These are phyloP conservation scores for Rhizoclosmatium globosum DNA, from an alignment of 192 early-diverging fungal species.

Conservation along the genomic window DNA sequence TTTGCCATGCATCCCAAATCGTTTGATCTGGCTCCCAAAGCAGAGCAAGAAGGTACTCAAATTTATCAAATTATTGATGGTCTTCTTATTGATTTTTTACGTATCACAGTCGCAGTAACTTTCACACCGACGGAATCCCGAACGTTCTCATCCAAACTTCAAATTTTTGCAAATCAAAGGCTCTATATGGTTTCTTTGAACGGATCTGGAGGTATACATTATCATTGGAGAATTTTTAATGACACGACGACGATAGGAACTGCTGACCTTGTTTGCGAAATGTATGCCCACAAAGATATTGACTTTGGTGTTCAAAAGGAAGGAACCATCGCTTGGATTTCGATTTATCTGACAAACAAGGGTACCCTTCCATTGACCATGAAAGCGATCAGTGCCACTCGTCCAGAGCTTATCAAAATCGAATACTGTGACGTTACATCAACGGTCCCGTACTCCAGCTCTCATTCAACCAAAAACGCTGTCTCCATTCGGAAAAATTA, in stretches of 20 bases:
- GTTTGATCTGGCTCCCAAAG: constrained; percentile 53
- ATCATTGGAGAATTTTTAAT: constrained; percentile 59
- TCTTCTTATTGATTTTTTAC: not conserved
- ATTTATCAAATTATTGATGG: not conserved
- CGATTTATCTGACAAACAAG: constrained; percentile 62
- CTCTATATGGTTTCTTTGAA: constrained; percentile 54
- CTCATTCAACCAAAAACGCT: constrained; percentile 31
- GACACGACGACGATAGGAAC: constrained; percentile 50
- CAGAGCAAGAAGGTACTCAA: constrained; percentile 41
- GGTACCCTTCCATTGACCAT: constrained; percentile 65
- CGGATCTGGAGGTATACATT: constrained; percentile 58
- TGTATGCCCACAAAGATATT: constrained; percentile 61
- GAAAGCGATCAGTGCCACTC: constrained; percentile 52
- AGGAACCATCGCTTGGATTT: constrained; percentile 61
- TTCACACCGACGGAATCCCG: constrained; percentile 63
- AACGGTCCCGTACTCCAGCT: constrained; percentile 58
- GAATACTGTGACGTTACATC: constrained; percentile 59
- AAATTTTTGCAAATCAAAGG: constrained; percentile 64
- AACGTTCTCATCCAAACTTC: constrained; percentile 47
- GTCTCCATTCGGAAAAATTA: constrained; percentile 55
- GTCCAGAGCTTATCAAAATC: constrained; percentile 56
- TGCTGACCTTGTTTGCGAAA: constrained; percentile 64
- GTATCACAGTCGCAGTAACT: constrained; percentile 41
- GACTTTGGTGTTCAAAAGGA: constrained; percentile 64
- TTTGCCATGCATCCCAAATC: constrained; percentile 58